phyloP scores from a whole-genome alignment of 306 rosid species.

The Trifolium fragiferum region DNA sequence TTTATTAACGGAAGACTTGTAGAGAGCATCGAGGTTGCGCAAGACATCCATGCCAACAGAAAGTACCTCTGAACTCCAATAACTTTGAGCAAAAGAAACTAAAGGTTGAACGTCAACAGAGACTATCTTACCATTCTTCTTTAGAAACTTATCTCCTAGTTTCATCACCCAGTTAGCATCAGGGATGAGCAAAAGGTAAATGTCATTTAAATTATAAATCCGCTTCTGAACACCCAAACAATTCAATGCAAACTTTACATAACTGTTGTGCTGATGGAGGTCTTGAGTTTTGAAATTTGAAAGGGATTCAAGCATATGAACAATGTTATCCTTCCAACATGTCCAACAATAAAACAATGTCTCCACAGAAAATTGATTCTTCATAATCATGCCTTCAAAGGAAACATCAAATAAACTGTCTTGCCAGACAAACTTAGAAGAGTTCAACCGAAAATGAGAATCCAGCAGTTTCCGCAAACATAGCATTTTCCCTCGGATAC shows the following conservation, averaged over 20 bases:
- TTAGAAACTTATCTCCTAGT: slow-evolving; percentile 41
- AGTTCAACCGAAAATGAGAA: slow-evolving; percentile 50
- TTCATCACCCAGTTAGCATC: slow-evolving; percentile 65
- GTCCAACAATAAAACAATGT: slow-evolving; percentile 69
- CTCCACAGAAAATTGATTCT: slow-evolving; percentile 56
- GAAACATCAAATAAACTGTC: slow-evolving; percentile 42
- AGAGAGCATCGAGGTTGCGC: slow-evolving; percentile 51
- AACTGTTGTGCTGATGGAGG: slow-evolving; percentile 21
- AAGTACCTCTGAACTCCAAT: slow-evolving; percentile 64
- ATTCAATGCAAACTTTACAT: slow-evolving; percentile 56
- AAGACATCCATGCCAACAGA: slow-evolving; percentile 60
- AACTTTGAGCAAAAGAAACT: slow-evolving; percentile 48
- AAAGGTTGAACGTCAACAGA: slow-evolving; percentile 46
- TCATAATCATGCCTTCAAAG: slow-evolving; percentile 35
- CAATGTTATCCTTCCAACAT: slow-evolving; percentile 63
- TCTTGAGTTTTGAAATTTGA: slow-evolving; percentile 45
- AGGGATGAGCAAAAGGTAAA: slow-evolving; percentile 55
- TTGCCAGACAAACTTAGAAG: slow-evolving; percentile 51
- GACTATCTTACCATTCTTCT: slow-evolving; percentile 50
- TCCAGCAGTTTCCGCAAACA: slow-evolving; percentile 65
- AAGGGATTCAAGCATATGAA: slow-evolving; percentile 47
- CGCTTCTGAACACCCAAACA: slow-evolving; percentile 60
- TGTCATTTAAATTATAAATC: slow-evolving; percentile 23
- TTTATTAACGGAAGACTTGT: slow-evolving; percentile 34
- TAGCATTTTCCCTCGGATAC: slow-evolving; percentile 56